A percentile compares a stretch with the other conserved stretches of the same genome.
Evolutionary conservation across 1,284 basidiomycete species (phyloP).

Genomic region (Ceratobasidium sp.): DNA sequence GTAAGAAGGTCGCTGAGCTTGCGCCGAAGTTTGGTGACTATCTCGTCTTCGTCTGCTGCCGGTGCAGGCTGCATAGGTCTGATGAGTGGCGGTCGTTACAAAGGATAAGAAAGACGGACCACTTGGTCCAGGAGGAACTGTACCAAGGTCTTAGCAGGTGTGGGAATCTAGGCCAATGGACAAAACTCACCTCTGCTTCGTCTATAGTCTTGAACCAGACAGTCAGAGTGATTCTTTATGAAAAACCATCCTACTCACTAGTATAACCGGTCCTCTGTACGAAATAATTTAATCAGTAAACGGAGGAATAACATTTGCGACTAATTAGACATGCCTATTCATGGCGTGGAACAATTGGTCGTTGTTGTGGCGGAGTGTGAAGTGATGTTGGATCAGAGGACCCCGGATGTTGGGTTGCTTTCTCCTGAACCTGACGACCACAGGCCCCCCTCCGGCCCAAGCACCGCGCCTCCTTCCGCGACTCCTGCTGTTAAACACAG

Average conservation of each 20-base stretch:
- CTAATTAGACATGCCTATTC: constrained; percentile 19
- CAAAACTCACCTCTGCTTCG: constrained; percentile 46
- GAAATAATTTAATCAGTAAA: constrained; percentile 12
- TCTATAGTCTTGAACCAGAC: constrained; percentile 44
- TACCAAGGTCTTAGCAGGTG: constrained; percentile 1
- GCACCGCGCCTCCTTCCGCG: constrained; percentile 13
- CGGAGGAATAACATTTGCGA: neutral
- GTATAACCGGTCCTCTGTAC: constrained; percentile 44
- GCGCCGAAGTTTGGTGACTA: constrained; percentile 46
- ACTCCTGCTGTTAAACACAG: constrained; percentile 25
- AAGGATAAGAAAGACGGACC: constrained; percentile 14
- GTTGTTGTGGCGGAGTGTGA: constrained; percentile 34
- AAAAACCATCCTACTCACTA: constrained; percentile 19
- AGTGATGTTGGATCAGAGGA: constrained; percentile 37
- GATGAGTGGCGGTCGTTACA: neutral
- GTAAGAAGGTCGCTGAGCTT: constrained; percentile 45
- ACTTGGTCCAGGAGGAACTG: constrained; percentile 49
- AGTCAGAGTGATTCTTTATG: neutral
- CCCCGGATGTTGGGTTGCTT: constrained; percentile 21
- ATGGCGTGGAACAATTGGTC: constrained; percentile 22
- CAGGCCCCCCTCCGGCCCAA: constrained; percentile 22
- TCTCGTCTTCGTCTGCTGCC: constrained; percentile 42
- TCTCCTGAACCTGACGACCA: constrained; percentile 38
- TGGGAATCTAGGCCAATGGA: constrained; percentile 6
- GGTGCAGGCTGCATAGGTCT: constrained; percentile 42